Evolutionary conservation across 2,329 filamentous ascomycete genomes (phyloP), one percentile per base, ranked within the genome.

Genomic region (Trichoderma sp.): DNA sequence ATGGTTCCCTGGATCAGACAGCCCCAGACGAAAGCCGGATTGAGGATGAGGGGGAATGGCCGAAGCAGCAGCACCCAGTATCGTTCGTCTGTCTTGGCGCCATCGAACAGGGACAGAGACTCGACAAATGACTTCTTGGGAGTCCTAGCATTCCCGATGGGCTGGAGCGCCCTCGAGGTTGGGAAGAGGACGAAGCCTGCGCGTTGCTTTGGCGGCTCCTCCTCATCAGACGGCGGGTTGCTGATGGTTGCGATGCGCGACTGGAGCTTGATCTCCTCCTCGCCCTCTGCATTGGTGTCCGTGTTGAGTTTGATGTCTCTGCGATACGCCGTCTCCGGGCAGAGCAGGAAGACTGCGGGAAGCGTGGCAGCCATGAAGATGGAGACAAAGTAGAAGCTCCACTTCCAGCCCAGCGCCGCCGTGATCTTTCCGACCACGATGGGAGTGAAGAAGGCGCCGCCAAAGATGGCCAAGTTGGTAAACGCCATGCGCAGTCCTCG

Each of bases 401-500:
- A 97, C 76, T 87, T 81, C 90, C 93, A 97, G n/a, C 89, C 88
- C 59, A 97, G 83, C 0, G 83, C 82, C 57, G 87, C 80, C 3
- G 93, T 93, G 73, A 97, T 94, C 79, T 93, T 93, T 39, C 94
- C 94, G 1, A 94, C 93, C 27, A 97, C 80, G n/a, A 97, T 92
- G 0, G 94, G 94, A 0, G 94, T 97, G 74, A 86, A 83, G 74
- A 88, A 86, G 66, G 83, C 81, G 53, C 85, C 84, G 69, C 84
- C 80, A 79, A 90, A 84, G 72, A 89, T 79, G 68, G 86, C 78
- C 74, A 89, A 72, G 77, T 88, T 85, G 64, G 86, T 83, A 65
- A 97, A 83, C 1, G 94, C 94, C 94, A 97, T 97, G 67, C 94
- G 87, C 72, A 90, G 87, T 35, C 94, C 93, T 63, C 92, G 86